Base-by-base conservation (phyloP, 1,284 basidiomycete genomes). In the Ganoderma multipileum region DNA sequence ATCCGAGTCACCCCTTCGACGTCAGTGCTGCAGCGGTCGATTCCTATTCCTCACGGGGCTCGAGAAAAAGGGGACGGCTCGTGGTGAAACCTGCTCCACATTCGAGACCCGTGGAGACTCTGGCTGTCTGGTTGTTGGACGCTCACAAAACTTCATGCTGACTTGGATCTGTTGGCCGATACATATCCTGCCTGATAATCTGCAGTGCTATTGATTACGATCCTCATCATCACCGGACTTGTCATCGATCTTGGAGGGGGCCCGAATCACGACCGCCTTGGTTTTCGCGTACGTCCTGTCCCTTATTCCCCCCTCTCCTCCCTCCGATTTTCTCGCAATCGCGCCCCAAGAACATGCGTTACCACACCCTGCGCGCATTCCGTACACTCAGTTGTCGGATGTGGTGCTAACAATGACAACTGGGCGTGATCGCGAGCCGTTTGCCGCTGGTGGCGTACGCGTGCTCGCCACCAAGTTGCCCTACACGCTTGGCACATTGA, bases 191-290 rank as follows among this genome's bases (percentile, higher is more conserved):
- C n/a, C 20, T n/a, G 7, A 50, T n/a, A 16, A 12, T 11, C 26
- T 41, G 9, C 71, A 88, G 88, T 91, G 38, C 74, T 78, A 18
- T 79, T 91, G 61, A 91, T 91, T 65, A 85, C 85, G 57, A 84
- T 88, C 26, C 81, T 93, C 57, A 87, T 93, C 70, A 76, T 94
- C 64, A 81, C 85, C 63, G 91, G 90, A 64, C 81, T 94, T 58
- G 79, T 93, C 68, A 85, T 94, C 66, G 91, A 92, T 75, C 86
- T 91, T 28, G 92, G 92, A 64, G 91, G 91, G 71, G 91, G 87
- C 2, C 91, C 91, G 1, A 71, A 83, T 39, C 81, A 84, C 70
- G 83, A 89, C 16, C 83, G 88, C 47, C 75, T 88, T 65, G 91
- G 91, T 5, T 92, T 93, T 82, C 84, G 86, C 58, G 87, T 88